These are phyloP conservation scores for Lithohypha guttulata DNA, from an alignment of 2,329 filamentous ascomycete species.

Conservation along the genomic window DNA sequence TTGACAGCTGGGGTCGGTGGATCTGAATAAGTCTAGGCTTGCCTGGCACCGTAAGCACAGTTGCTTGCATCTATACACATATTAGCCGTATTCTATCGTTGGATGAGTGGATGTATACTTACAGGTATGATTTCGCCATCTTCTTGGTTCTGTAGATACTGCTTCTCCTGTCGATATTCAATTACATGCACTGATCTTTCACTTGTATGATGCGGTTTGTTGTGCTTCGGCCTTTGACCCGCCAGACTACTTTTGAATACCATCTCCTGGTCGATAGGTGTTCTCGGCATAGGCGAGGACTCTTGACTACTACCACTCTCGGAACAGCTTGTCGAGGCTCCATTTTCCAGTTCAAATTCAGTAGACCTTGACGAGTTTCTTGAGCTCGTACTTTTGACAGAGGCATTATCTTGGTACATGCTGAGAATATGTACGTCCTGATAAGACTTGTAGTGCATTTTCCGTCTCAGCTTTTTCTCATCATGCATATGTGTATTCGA, in stretches of 20 bases:
- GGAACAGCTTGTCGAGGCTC: background rate
- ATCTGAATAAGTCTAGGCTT: slow-evolving; percentile 21
- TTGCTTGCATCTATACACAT: slow-evolving; percentile 16
- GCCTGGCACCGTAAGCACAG: slow-evolving; percentile 15
- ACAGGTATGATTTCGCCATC: slow-evolving; percentile 13
- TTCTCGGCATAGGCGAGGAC: slow-evolving; percentile 9
- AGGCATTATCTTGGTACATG: slow-evolving; percentile 12
- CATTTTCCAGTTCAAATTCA: background rate
- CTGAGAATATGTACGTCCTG: slow-evolving; percentile 17
- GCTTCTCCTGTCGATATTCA: slow-evolving; percentile 12
- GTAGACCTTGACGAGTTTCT: background rate
- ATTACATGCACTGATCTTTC: slow-evolving; percentile 3
- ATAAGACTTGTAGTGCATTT: slow-evolving; percentile 10
- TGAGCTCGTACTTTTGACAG: background rate
- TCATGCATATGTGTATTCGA: background rate
- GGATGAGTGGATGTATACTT: background rate
- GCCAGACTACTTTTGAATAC: background rate
- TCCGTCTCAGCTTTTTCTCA: slow-evolving; percentile 1
- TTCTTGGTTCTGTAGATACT: slow-evolving; percentile 12
- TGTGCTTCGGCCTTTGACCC: background rate
- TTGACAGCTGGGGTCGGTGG: slow-evolving; percentile 14
- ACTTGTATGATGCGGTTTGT: background rate
- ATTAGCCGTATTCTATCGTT: background rate
- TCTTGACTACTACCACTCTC: background rate
- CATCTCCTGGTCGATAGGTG: slow-evolving; percentile 7